These are phyloP conservation scores for Citrullus amarus DNA, from an alignment of 306 rosid species.

Conservation along the genomic window DNA sequence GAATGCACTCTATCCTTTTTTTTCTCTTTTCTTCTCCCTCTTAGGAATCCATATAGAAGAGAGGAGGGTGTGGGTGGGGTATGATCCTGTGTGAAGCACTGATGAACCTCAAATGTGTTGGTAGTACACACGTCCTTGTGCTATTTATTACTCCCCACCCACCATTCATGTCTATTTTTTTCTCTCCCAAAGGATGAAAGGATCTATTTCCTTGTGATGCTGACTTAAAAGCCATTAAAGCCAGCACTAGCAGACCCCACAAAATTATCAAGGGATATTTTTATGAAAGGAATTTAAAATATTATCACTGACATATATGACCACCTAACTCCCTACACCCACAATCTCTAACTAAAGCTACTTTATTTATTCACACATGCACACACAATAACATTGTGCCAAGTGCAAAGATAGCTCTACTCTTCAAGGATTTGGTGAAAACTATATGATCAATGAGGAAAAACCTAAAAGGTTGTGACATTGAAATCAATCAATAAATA, in stretches of 20 bases:
- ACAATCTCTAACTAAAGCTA: neutral
- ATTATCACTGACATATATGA: neutral
- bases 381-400: neutral
- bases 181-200: slow-evolving; percentile 13
- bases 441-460: neutral
- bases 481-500: neutral
- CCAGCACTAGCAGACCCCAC: slow-evolving; percentile 3
- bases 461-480: neutral
- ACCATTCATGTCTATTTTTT: slow-evolving; percentile 14
- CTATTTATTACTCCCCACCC: slow-evolving; percentile 26
- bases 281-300: slow-evolving; percentile 2
- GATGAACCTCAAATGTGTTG: slow-evolving; percentile 10
- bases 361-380: neutral
- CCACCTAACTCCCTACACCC: slow-evolving; percentile 9
- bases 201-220: slow-evolving; percentile 22
- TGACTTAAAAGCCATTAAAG: slow-evolving; percentile 17
- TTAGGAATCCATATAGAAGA: neutral
- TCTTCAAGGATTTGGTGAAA: neutral
- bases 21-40: neutral
- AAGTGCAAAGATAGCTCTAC: neutral
- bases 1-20: neutral
- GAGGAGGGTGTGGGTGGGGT: slow-evolving; percentile 9
- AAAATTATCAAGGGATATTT: slow-evolving; percentile 2
- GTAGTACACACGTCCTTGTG: slow-evolving; percentile 18
- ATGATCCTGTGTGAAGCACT: slow-evolving; percentile 16